Conservation (phyloP, 2,329 filamentous ascomycete species). For the Apiospora rasikravindrae region DNA sequence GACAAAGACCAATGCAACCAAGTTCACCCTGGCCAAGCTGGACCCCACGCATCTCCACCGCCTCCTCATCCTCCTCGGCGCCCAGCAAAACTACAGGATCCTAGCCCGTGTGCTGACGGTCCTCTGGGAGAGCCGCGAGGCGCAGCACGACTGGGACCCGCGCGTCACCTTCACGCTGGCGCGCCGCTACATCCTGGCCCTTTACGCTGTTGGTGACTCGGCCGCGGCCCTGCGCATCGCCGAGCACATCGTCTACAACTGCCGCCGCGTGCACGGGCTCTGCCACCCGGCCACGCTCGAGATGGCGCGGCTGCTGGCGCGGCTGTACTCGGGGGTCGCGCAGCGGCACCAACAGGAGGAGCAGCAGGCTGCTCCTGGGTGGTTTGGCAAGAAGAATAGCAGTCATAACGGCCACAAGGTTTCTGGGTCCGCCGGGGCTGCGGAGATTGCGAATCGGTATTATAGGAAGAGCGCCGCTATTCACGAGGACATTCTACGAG, state of each 20-base stretch:
- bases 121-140: slow-evolving; percentile 38
- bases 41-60: slow-evolving; percentile 46
- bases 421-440: slow-evolving; percentile 36
- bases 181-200: slow-evolving; percentile 29
- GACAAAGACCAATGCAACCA: slow-evolving; percentile 30
- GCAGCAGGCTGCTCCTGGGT: too few species aligned
- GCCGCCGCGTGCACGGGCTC: slow-evolving; percentile 31
- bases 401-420: not conserved
- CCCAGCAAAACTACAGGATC: slow-evolving; percentile 49
- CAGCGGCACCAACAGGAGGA: slow-evolving; percentile 40
- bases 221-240: slow-evolving; percentile 29
- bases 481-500: slow-evolving; percentile 44
- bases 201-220: slow-evolving; percentile 28
- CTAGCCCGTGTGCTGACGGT: slow-evolving; percentile 44
- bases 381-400: too few species aligned
- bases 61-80: slow-evolving; percentile 48
- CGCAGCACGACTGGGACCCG: slow-evolving; percentile 27
- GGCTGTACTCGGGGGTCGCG: slow-evolving; percentile 37
- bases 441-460: slow-evolving; percentile 43
- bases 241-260: slow-evolving; percentile 35
- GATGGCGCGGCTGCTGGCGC: slow-evolving; percentile 30
- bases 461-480: slow-evolving; percentile 43
- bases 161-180: slow-evolving; percentile 27
- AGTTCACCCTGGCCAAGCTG: slow-evolving; percentile 49
- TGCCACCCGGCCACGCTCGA: slow-evolving; percentile 30